Evolutionary conservation across 805 yeast species (phyloP).

Genomic region (Candida multigemmis): DNA sequence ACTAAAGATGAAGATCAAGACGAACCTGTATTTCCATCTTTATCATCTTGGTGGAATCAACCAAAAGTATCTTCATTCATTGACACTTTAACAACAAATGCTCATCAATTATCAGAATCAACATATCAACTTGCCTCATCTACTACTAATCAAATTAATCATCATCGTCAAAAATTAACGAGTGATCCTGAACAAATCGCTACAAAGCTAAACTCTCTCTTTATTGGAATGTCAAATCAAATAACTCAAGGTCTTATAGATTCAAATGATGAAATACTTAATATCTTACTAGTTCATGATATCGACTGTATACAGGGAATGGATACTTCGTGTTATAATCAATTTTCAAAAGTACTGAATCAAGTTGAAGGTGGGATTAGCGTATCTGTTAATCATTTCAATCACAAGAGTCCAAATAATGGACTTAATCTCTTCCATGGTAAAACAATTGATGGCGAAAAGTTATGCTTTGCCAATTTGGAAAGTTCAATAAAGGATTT

Average conservation of each 20-base stretch:
- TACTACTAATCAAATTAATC: slow-evolving; percentile 31
- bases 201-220: slow-evolving; percentile 20
- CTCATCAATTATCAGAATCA: slow-evolving; percentile 38
- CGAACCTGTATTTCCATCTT: slow-evolving; percentile 56
- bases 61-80: slow-evolving; percentile 56
- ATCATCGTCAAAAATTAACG: slow-evolving; percentile 28
- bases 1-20: slow-evolving; percentile 11
- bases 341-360: slow-evolving; percentile 54
- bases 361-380: slow-evolving; percentile 76
- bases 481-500: slow-evolving; percentile 57
- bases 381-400: slow-evolving; percentile 45
- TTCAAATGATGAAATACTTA: slow-evolving; percentile 39
- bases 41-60: slow-evolving; percentile 68
- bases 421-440: slow-evolving; percentile 70
- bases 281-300: slow-evolving; percentile 51
- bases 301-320: slow-evolving; percentile 43
- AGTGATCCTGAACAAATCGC: slow-evolving; percentile 19
- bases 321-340: slow-evolving; percentile 37
- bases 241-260: slow-evolving; percentile 45
- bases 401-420: slow-evolving; percentile 21
- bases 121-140: slow-evolving; percentile 42
- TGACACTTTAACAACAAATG: slow-evolving; percentile 55
- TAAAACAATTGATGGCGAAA: slow-evolving; percentile 74
- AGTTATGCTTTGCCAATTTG: slow-evolving; percentile 78
- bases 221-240: slow-evolving; percentile 30